A percentile compares a stretch with the other conserved stretches of the same genome.
Conservation (phyloP, 2,329 filamentous ascomycete species). For the Sphaerulina populicola region DNA sequence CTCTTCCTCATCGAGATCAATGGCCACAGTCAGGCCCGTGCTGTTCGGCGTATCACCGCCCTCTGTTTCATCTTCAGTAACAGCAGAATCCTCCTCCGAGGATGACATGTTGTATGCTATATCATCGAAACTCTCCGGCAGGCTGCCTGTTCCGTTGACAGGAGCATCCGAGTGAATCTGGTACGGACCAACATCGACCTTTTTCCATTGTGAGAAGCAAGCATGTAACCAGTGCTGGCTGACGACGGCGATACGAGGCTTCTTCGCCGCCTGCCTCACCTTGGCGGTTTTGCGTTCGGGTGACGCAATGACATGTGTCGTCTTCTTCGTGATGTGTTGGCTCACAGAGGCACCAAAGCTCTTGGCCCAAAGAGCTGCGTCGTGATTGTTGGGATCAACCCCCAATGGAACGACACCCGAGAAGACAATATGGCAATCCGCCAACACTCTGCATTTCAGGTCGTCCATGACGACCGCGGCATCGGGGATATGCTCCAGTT, state of each 20-base stretch:
- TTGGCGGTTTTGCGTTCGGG: constrained; percentile 73
- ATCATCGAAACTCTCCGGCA: constrained; percentile 28
- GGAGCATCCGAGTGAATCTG: constrained; percentile 67
- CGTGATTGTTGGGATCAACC: constrained; percentile 61
- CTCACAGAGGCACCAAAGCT: constrained; percentile 71
- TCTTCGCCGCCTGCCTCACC: constrained; percentile 72
- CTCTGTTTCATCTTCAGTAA: constrained; percentile 30
- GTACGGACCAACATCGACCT: constrained; percentile 69
- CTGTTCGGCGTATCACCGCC: constrained; percentile 18
- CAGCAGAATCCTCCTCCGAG: constrained; percentile 39
- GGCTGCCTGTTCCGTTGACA: constrained; percentile 38
- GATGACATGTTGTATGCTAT: constrained; percentile 37
- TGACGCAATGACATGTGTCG: constrained; percentile 66
- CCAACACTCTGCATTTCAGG: constrained; percentile 70
- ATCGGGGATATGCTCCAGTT: constrained; percentile 64
- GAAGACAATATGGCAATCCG: constrained; percentile 70
- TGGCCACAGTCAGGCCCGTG: constrained; percentile 8
- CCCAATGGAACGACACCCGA: constrained; percentile 84
- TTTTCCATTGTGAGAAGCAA: constrained; percentile 75
- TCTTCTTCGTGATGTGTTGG: constrained; percentile 46
- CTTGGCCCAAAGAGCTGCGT: constrained; percentile 78
- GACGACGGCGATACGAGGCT: constrained; percentile 74
- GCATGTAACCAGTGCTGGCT: constrained; percentile 82
- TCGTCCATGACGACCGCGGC: constrained; percentile 74
- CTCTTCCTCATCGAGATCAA: constrained; percentile 30